A percentile compares a stretch with the other conserved stretches of the same genome.
Evolutionary conservation across 331 rosid genomes (phyloP).

Genomic region (Ulmus americana): DNA sequence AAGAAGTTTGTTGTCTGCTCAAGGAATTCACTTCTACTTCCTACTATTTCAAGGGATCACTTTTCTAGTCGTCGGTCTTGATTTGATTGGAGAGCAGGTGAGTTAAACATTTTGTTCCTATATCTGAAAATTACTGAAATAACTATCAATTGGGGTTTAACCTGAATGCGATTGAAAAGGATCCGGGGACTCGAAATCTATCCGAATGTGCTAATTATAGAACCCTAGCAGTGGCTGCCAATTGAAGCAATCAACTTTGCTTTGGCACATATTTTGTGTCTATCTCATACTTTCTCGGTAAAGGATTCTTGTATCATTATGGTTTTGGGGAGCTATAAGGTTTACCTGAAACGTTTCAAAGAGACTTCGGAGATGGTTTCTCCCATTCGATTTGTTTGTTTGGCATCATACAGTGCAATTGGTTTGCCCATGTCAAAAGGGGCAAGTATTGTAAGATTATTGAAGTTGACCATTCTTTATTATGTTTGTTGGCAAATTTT

Average conservation of each 20-base stretch:
- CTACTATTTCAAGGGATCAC: slow-evolving; percentile 89
- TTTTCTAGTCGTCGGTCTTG: slow-evolving; percentile 91
- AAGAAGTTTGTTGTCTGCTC: slow-evolving; percentile 92
- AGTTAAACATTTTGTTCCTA: slow-evolving; percentile 37
- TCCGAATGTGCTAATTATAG: slow-evolving; percentile 13
- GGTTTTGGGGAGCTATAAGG: slow-evolving; percentile 31
- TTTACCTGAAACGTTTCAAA: slow-evolving; percentile 24
- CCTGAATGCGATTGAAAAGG: slow-evolving; percentile 18
- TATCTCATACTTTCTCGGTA: slow-evolving; percentile 23
- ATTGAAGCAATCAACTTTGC: slow-evolving; percentile 36
- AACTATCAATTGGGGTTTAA: slow-evolving; percentile 12
- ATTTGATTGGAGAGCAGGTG: slow-evolving; percentile 96
- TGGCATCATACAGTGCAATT: slow-evolving; percentile 22
- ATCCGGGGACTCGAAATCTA: slow-evolving; percentile 14
- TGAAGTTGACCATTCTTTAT: slow-evolving; percentile 15
- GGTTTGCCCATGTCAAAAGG: slow-evolving; percentile 30
- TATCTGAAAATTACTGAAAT: slow-evolving; percentile 16
- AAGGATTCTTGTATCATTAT: slow-evolving; percentile 32
- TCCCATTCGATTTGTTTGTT: slow-evolving; percentile 22
- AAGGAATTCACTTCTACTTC: slow-evolving; percentile 98
- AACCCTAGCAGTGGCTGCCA: slow-evolving; percentile 31
- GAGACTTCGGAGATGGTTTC: slow-evolving; percentile 21
- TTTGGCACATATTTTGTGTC: slow-evolving; percentile 29
- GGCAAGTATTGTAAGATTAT: slow-evolving; percentile 11
- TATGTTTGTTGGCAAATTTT: slow-evolving; percentile 3